Percentiles rank a stretch among this genome's conserved stretches.
Conservation (phyloP, 306 rosid genomes). For the Benincasa hispida region DNA sequence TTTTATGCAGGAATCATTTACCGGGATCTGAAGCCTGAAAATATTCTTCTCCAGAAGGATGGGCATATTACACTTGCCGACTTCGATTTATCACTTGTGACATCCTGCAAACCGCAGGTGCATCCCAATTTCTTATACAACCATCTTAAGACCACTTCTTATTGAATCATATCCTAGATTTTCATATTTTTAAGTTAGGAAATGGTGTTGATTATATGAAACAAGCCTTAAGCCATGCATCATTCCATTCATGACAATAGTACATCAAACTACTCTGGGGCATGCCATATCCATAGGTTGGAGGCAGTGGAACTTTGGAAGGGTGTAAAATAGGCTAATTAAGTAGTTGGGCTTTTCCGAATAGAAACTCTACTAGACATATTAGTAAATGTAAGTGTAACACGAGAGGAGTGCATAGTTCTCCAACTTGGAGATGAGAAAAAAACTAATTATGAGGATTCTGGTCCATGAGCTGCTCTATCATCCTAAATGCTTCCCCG, state of each 20-base stretch:
- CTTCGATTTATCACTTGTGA: conserved; percentile 78
- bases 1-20: conserved; percentile 70
- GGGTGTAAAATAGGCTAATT: background rate
- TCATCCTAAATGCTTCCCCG: background rate
- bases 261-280: background rate
- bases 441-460: background rate
- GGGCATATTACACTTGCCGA: conserved; percentile 82
- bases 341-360: background rate
- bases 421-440: background rate
- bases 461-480: background rate
- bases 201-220: background rate
- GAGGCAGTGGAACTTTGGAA: background rate
- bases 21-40: conserved; percentile 95
- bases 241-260: background rate
- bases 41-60: conserved; percentile 78
- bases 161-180: background rate
- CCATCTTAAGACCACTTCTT: background rate
- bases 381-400: background rate
- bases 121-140: background rate
- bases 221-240: background rate
- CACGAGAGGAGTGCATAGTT: background rate
- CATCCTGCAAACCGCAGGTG: conserved; percentile 83
- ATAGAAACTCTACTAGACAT: background rate
- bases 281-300: background rate
- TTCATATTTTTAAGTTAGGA: background rate